Evolutionary conservation across 305 asterid species (phyloP).

Genomic region (Solanum aculeatissimum): DNA sequence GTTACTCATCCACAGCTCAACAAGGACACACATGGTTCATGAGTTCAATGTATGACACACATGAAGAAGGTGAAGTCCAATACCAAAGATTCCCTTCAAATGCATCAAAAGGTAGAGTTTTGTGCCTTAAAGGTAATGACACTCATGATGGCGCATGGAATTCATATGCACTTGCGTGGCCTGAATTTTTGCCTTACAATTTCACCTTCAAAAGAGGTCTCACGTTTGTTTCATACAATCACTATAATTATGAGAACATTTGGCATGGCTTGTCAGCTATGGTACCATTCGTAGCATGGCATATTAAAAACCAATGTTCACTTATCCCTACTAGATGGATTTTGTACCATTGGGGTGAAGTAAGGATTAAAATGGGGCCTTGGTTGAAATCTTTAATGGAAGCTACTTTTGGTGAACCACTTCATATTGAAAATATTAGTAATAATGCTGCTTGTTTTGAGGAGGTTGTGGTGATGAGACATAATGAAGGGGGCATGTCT

Average conservation of each 20-base stretch:
- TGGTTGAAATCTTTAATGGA: constrained; percentile 38
- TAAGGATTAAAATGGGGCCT: constrained; percentile 33
- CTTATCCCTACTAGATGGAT: constrained; percentile 33
- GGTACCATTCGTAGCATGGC: constrained; percentile 58
- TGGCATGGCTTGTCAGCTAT: constrained; percentile 64
- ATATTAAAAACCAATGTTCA: constrained; percentile 14
- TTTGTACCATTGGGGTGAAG: constrained; percentile 62
- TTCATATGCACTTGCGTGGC: constrained; percentile 60
- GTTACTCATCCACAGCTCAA: constrained; percentile 36
- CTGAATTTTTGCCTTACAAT: constrained; percentile 34
- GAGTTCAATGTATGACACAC: constrained; percentile 55
- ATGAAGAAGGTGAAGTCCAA: constrained; percentile 46
- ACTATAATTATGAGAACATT: constrained; percentile 53
- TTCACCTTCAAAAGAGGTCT: constrained; percentile 37
- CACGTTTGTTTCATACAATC: constrained; percentile 50
- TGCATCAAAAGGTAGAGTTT: constrained; percentile 33
- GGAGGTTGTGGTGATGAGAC: constrained; percentile 64
- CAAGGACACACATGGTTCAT: constrained; percentile 92
- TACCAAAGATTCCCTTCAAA: constrained; percentile 46
- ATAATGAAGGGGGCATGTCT: constrained; percentile 69
- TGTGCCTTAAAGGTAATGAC: constrained; percentile 51
- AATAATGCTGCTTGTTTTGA: constrained; percentile 32
- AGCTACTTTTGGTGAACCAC: constrained; percentile 30
- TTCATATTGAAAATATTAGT: constrained; percentile 13
- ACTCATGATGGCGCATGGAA: constrained; percentile 61